Evolutionary conservation across 106 monocot genomes (phyloP).

Genomic region (Dendrobium catenatum): DNA sequence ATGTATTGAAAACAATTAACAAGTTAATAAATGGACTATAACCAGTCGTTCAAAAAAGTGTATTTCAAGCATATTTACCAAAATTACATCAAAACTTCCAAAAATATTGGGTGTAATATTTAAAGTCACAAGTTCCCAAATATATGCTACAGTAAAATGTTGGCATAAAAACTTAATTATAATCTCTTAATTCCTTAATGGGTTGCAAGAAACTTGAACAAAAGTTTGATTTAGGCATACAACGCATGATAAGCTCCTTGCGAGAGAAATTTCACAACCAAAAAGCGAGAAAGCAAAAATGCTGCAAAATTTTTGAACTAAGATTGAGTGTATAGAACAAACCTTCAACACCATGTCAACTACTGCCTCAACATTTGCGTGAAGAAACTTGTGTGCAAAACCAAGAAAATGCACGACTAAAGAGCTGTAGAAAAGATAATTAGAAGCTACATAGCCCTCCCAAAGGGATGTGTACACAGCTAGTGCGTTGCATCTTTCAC

Average conservation of each 20-base stretch:
- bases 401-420: conserved; percentile 83
- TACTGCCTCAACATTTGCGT: conserved; percentile 45
- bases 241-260: background rate
- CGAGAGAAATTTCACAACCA: background rate
- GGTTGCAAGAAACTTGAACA: background rate
- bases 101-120: background rate
- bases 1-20: background rate
- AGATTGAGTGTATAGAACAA: conserved; percentile 6
- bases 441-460: conserved; percentile 61
- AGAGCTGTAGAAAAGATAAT: conserved; percentile 88
- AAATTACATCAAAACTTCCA: background rate
- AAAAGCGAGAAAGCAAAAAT: background rate
- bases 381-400: conserved; percentile 87
- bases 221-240: background rate
- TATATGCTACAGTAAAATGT: background rate
- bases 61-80: no score
- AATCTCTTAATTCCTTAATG: background rate
- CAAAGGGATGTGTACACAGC: conserved; percentile 33
- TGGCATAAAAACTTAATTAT: background rate
- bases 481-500: conserved; percentile 3
- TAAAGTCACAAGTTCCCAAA: background rate
- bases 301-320: background rate
- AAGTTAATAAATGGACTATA: background rate
- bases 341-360: conserved; percentile 78
- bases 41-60: background rate